Conservation (phyloP, 192 early-diverging fungal genomes). For the Haplosporangium gracile region DNA sequence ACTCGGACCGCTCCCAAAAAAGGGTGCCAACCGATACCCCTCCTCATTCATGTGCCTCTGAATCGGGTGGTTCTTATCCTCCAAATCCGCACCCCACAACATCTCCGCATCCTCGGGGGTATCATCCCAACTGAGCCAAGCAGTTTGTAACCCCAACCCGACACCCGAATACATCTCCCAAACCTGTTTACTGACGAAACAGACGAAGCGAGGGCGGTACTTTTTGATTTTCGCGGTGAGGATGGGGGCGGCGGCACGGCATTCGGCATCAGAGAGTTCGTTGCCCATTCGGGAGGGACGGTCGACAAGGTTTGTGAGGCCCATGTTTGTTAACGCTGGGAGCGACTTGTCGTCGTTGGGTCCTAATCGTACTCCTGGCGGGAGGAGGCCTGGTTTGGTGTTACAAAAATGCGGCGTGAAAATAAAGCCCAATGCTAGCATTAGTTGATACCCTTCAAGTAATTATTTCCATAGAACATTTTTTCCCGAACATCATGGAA, state of each 20-base stretch:
- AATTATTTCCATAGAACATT: neutral
- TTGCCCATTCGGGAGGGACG: conserved; percentile 69
- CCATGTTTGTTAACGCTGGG: conserved; percentile 65
- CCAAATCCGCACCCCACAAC: neutral
- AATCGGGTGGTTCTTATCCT: conserved; percentile 8
- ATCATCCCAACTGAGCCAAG: conserved; percentile 47
- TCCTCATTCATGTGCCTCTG: conserved; percentile 39
- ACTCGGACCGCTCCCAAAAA: conserved; percentile 33
- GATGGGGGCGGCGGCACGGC: conserved; percentile 69
- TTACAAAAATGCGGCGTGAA: neutral
- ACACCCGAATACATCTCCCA: conserved; percentile 72
- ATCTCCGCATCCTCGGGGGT: conserved; percentile 16
- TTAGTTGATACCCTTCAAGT: neutral
- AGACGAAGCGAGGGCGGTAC: conserved; percentile 70
- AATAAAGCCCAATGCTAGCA: neutral
- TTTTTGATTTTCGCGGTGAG: conserved; percentile 72
- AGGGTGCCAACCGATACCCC: conserved; percentile 41
- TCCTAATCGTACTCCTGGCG: conserved; percentile 62
- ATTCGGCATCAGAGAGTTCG: conserved; percentile 71
- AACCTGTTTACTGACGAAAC: conserved; percentile 79
- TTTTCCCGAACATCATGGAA: neutral
- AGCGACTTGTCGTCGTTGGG: conserved; percentile 68
- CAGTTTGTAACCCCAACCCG: conserved; percentile 42
- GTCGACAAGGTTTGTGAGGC: conserved; percentile 74
- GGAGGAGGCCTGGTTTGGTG: conserved; percentile 16